phyloP scores from a whole-genome alignment of 2,329 filamentous ascomycete genomes.

The Colletotrichum viniferum region DNA sequence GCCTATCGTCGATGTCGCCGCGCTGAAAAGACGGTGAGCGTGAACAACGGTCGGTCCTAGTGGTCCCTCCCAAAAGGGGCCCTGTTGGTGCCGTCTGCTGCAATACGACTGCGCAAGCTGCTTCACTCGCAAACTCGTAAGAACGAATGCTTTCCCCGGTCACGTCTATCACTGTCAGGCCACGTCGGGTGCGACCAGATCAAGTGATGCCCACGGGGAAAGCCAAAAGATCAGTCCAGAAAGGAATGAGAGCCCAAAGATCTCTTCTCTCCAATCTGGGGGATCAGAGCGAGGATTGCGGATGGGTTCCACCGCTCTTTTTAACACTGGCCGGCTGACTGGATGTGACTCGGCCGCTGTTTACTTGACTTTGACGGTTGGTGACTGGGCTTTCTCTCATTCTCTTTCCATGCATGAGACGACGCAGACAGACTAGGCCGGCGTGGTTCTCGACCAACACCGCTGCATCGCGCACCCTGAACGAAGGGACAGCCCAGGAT shows the following conservation, averaged over 20 bases:
- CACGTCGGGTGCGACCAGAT: neutral
- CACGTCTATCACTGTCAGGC: neutral
- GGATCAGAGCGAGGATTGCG: neutral
- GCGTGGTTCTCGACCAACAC: neutral
- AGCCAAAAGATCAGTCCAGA: neutral
- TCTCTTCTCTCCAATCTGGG: neutral
- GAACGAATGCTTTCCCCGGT: neutral
- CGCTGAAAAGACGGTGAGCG: constrained; percentile 18
- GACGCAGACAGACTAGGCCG: neutral
- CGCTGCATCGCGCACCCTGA: neutral
- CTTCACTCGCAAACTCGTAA: neutral
- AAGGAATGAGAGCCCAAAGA: neutral
- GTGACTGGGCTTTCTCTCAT: neutral
- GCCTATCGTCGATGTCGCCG: neutral
- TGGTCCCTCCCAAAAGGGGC: neutral
- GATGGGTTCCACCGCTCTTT: neutral
- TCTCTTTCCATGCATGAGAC: neutral
- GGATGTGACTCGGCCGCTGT: neutral
- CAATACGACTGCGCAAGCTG: neutral
- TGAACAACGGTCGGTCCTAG: neutral
- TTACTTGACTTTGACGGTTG: neutral
- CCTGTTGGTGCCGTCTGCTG: neutral
- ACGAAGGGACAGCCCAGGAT: neutral
- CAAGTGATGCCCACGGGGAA: neutral
- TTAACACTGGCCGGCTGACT: neutral